Evolutionary conservation across 2,329 filamentous ascomycete species (phyloP).

Genomic region (Sporothrix mexicana): DNA sequence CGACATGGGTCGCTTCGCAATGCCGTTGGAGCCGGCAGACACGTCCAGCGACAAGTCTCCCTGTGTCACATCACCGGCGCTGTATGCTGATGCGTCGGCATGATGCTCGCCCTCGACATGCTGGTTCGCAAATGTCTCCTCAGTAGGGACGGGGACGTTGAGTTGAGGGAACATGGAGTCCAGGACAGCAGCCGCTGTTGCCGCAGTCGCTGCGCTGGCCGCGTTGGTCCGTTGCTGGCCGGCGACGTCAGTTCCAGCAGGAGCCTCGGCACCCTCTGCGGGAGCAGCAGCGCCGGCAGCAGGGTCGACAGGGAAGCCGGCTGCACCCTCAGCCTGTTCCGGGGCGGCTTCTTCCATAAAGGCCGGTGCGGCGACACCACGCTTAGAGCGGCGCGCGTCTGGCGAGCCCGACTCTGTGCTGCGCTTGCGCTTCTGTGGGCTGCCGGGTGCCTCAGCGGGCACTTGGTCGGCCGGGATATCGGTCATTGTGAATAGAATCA

Average conservation of each 20-base stretch:
- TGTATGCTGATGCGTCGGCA: slow-evolving; percentile 40
- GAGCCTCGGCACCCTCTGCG: slow-evolving; percentile 54
- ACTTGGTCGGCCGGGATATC: slow-evolving; percentile 6
- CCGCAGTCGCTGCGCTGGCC: slow-evolving; percentile 51
- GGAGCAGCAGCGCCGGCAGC: slow-evolving; percentile 55
- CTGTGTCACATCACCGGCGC: slow-evolving; percentile 46
- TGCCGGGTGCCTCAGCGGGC: slow-evolving; percentile 8
- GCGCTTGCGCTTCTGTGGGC: slow-evolving; percentile 61
- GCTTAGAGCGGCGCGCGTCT: slow-evolving; percentile 58
- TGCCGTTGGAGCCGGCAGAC: slow-evolving; percentile 36
- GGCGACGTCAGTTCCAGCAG: slow-evolving; percentile 51
- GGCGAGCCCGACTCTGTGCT: slow-evolving; percentile 56
- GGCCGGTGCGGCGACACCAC: slow-evolving; percentile 54
- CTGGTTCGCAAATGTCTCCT: slow-evolving; percentile 66
- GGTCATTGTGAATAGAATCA: slow-evolving; percentile 46
- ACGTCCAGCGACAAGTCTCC: slow-evolving; percentile 44
- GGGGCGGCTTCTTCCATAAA: slow-evolving; percentile 63
- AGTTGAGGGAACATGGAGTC: slow-evolving; percentile 64
- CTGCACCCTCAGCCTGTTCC: slow-evolving; percentile 44
- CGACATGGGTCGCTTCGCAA: slow-evolving; percentile 34
- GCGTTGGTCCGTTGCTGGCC: slow-evolving; percentile 55
- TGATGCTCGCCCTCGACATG: slow-evolving; percentile 46
- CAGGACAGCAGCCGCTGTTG: slow-evolving; percentile 64
- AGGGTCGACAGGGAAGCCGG: slow-evolving; percentile 63
- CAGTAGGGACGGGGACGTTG: slow-evolving; percentile 62